A percentile compares a stretch with the other conserved stretches of the same genome.
These are phyloP conservation scores for Malus sieversii DNA, from an alignment of 306 rosid genomes.

Conservation along the genomic window DNA sequence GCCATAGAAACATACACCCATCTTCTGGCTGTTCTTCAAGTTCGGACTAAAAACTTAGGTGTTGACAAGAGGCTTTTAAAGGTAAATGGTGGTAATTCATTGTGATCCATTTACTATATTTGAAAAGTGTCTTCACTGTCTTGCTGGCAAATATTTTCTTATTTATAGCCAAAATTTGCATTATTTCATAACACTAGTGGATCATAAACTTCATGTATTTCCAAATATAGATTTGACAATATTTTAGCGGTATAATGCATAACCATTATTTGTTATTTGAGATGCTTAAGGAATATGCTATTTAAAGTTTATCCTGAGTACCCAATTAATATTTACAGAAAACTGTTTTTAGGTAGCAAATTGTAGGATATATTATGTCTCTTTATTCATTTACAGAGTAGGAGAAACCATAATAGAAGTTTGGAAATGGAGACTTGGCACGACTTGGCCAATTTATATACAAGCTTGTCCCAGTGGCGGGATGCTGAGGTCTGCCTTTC, in stretches of 20 bases:
- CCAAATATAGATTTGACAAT: background rate
- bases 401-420: constrained; percentile 45
- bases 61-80: constrained; percentile 44
- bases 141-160: background rate
- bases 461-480: constrained; percentile 58
- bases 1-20: constrained; percentile 64
- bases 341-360: background rate
- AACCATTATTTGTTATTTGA: background rate
- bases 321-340: background rate
- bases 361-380: background rate
- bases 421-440: constrained; percentile 92
- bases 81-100: constrained; percentile 28
- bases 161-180: background rate
- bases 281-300: background rate
- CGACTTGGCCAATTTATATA: constrained; percentile 70
- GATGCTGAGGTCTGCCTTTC: constrained; percentile 88
- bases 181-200: background rate
- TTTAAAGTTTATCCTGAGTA: background rate
- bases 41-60: constrained; percentile 48
- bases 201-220: background rate
- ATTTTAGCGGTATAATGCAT: background rate
- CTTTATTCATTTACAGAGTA: constrained; percentile 31
- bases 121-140: background rate
- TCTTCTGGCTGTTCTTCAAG: constrained; percentile 82
- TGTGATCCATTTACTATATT: background rate